Conservation (phyloP, 352 stramenopile species). For the Globisporangium cystogenes region DNA sequence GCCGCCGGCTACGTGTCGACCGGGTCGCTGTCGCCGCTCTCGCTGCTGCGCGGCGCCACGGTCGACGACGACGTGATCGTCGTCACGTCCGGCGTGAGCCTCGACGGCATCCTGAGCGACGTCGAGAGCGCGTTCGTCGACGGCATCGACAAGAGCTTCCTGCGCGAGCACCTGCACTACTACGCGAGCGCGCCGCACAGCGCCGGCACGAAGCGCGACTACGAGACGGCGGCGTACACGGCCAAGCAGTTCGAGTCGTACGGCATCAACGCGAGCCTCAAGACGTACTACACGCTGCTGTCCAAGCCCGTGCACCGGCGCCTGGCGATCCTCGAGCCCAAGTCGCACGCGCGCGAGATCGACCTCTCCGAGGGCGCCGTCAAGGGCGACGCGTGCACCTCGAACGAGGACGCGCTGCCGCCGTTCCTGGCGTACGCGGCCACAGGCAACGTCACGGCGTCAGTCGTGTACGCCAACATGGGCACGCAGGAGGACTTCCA, state of each 20-base stretch:
- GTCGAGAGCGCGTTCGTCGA: conserved; percentile 6
- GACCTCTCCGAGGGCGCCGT: conserved; percentile 61
- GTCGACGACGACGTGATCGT: too few species aligned
- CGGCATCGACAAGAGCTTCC: conserved; percentile 2
- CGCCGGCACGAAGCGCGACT: conserved; percentile 41
- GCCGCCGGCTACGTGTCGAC: too few species aligned
- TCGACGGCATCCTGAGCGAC: background rate
- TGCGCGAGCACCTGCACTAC: conserved; percentile 10
- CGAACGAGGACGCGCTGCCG: conserved; percentile 41
- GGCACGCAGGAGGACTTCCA: conserved; percentile 78
- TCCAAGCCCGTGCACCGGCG: conserved; percentile 45
- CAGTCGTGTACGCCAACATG: conserved; percentile 88
- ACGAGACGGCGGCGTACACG: conserved; percentile 55
- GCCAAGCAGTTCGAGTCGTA: conserved; percentile 45
- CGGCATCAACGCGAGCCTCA: conserved; percentile 60
- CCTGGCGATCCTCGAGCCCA: conserved; percentile 22
- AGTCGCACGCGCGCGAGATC: conserved; percentile 14
- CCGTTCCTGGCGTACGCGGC: conserved; percentile 83
- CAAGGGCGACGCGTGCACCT: conserved; percentile 60
- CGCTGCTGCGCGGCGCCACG: too few species aligned
- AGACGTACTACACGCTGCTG: conserved; percentile 66
- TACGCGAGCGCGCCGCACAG: conserved; percentile 29
- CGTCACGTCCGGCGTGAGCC: too few species aligned
- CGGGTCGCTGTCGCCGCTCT: too few species aligned
- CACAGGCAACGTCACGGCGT: conserved; percentile 60